Evolutionary conservation across 2,329 filamentous ascomycete species (phyloP), one percentile per base, ranked within the genome.

Genomic region (Incumbomyces lentus): DNA sequence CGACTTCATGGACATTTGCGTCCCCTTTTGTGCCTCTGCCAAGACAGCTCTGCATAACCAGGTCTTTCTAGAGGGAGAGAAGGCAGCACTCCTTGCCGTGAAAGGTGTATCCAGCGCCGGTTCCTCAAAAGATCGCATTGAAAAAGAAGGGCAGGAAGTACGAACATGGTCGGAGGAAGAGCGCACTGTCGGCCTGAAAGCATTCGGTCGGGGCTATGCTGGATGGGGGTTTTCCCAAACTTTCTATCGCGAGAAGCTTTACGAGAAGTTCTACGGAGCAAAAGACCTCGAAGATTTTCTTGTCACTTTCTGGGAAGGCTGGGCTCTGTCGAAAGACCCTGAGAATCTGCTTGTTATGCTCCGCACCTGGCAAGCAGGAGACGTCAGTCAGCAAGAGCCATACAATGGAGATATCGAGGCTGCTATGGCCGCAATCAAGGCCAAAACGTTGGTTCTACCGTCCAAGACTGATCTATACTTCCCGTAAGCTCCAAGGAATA

Each of bases 161-260:
- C 61, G 68, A 11, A 57, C 60, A 0, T 82, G 79, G 73, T 72
- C 67, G 2, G 62, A 65, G 0, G 68, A 75, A 42, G 73, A 82
- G 52, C 74, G 61, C 40, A 66, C 69, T 13, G 65, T 69, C 16
- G 80, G 77, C 0, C 59, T 90, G 34, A 87, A 82, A 57, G 84
- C 85, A 0, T 75, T 90, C 47, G 83, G 75, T 0, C 72, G 83
- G 37, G 84, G 80, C 0, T 92, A 92, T 62, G 84, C 85, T 1
- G 85, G 84, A 0, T 92, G 77, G 69, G 85, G 86, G 0, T 84
- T 90, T 57, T 84, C 79, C 43, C 84, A 89, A 57, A 74, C 82
- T 0, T 90, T 89, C 58, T 90, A 90, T 57, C 74, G 85, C 1
- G 70, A 86, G 54, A 80, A 73, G 59, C 49, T 86, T n/a, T 82